Base-by-base conservation (phyloP, 2,329 filamentous ascomycete species). In the Botrytis medusae region DNA sequence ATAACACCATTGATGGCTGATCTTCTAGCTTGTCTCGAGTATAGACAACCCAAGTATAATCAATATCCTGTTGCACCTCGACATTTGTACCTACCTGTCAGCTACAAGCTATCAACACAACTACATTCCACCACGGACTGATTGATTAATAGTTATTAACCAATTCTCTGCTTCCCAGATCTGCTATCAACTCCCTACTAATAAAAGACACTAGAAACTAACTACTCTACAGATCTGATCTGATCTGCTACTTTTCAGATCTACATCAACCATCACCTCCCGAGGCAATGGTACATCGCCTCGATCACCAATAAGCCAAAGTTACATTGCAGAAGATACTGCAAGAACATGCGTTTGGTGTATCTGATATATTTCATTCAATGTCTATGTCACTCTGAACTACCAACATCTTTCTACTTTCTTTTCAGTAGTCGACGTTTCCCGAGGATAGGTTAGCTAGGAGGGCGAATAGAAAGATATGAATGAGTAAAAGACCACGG, bases 281-380 rank as follows among this genome's bases (percentile, higher is more conserved):
- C 29, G 9, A 34, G 29, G 51, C 12, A 57, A 57, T 18, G n/a
- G 51, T 18, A 57, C 29, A 34, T 34, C 29, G 29, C 9, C 16
- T n/a, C 22, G 60, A 40, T 62, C 51, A 62, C 37, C 16, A n/a
- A 8, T 14, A 42, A 44, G 61, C 18, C 61, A 16, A 20, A 63
- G 61, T 63, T 40, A 61, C 60, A 62, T 62, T 40, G 62, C 62
- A 65, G 25, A 40, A 34, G 42, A 65, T 65, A 20, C 42, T 34
- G 29, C 62, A 48, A 37, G 37, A 44, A 29, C 25, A 29, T 42
- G 25, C 61, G 44, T 44, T 42, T 63, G 61, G 37, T n/a, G 61
- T 42, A 34, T 40, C 37, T 54, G 4, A 29, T 29, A 42, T 54
- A 40, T 68, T 29, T 29, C 46, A 54, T 29, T 68, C 46, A 29